Percentiles rank a stretch among this genome's conserved stretches.
Conservation (phyloP, 495 filamentous ascomycete species). For the Penicillium verhagenii region DNA sequence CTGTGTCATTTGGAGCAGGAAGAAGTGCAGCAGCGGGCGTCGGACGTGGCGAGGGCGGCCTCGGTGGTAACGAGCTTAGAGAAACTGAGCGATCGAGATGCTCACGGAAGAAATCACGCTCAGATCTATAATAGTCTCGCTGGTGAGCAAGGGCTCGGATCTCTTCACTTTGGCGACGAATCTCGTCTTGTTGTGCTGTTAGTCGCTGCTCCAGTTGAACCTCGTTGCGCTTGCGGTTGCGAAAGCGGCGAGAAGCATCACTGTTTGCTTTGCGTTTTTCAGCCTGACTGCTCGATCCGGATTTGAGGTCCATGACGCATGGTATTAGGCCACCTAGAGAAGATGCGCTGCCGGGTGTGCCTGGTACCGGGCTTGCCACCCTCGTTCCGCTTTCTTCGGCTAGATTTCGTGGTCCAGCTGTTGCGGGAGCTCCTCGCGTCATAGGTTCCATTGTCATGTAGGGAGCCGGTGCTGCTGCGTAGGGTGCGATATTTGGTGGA, state of each 20-base stretch:
- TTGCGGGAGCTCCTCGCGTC: slow-evolving; percentile 23
- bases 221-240: slow-evolving; percentile 88
- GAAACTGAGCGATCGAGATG: slow-evolving; percentile 53
- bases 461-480: slow-evolving; percentile 20
- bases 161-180: slow-evolving; percentile 59
- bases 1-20: slow-evolving; percentile 7
- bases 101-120: slow-evolving; percentile 68
- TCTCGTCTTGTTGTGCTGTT: slow-evolving; percentile 53
- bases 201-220: slow-evolving; percentile 64
- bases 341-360: slow-evolving; percentile 35
- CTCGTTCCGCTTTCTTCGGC: slow-evolving; percentile 33
- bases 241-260: slow-evolving; percentile 85
- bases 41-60: slow-evolving; percentile 43
- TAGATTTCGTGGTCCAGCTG: slow-evolving; percentile 28
- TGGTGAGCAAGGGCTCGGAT: slow-evolving; percentile 53
- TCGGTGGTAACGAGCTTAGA: slow-evolving; percentile 33
- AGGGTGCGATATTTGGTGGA: slow-evolving; percentile 14
- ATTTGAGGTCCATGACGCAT: slow-evolving; percentile 66
- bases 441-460: slow-evolving; percentile 33
- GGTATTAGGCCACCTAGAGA: slow-evolving; percentile 54
- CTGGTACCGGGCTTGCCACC: slow-evolving; percentile 22
- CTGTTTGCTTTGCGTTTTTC: slow-evolving; percentile 94
- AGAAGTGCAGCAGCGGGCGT: background rate
- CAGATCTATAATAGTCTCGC: slow-evolving; percentile 55
- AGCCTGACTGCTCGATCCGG: slow-evolving; percentile 80